Evolutionary conservation across 768 basidiomycete species (phyloP).

Genomic region (Phanerochaete sordida): DNA sequence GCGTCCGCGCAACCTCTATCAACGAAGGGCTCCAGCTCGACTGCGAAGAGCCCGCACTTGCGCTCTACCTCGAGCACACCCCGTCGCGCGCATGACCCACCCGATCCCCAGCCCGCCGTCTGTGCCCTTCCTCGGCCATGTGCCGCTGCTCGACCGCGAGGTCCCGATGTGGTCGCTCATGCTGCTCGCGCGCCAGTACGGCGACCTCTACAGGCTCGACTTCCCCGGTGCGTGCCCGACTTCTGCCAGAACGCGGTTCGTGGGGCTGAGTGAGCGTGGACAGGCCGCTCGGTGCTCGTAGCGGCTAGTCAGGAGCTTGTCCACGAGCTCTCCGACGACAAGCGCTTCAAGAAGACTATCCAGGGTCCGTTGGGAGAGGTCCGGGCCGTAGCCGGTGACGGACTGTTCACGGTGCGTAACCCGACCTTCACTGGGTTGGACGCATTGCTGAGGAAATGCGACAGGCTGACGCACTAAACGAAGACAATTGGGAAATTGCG

Average conservation of each 20-base stretch:
- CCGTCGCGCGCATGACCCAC: constrained; percentile 22
- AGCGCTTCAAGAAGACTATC: constrained; percentile 37
- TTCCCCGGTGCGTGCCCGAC: constrained; percentile 1
- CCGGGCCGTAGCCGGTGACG: constrained; percentile 37
- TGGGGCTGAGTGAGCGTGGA: too few relatives aligned
- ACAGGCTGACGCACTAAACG: constrained; percentile 30
- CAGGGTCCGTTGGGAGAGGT: constrained; percentile 29
- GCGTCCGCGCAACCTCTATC: too few relatives aligned
- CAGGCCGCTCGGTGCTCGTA: constrained; percentile 10
- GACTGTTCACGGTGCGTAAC: constrained; percentile 34
- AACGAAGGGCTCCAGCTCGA: too few relatives aligned
- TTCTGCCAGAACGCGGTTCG: not conserved
- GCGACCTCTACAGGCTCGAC: constrained; percentile 11
- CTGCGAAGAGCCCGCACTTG: not conserved
- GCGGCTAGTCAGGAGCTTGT: constrained; percentile 34
- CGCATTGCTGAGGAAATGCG: not conserved
- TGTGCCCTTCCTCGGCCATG: constrained; percentile 39
- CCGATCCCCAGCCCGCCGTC: constrained; percentile 39
- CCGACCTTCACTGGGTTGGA: not conserved
- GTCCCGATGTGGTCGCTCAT: constrained; percentile 31
- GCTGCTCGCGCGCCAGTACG: constrained; percentile 21
- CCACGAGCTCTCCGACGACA: constrained; percentile 42
- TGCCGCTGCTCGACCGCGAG: constrained; percentile 30
- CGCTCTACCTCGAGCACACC: not conserved
- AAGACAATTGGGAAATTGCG: constrained; percentile 44